phyloP scores from a whole-genome alignment of 306 rosid species.

The Hippophae tibetana region DNA sequence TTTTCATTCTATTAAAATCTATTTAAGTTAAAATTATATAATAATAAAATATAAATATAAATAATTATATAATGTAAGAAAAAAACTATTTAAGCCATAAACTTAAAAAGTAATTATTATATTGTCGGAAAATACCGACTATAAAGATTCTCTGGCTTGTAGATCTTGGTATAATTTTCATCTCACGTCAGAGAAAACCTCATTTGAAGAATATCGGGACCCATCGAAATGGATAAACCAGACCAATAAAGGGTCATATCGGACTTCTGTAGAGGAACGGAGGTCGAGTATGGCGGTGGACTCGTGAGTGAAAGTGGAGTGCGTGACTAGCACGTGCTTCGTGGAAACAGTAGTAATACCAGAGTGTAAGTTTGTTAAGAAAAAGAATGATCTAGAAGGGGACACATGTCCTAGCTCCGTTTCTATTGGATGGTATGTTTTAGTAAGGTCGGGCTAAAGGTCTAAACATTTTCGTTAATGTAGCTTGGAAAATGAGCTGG shows the following conservation, averaged over 20 bases:
- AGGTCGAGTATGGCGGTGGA: constrained; percentile 18
- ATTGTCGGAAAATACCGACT: constrained; percentile 36
- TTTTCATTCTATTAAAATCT: no score
- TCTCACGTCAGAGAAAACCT: background rate
- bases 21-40: no score
- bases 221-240: background rate
- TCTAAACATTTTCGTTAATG: no score
- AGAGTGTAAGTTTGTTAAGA: constrained; percentile 37
- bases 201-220: constrained; percentile 6
- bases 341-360: constrained; percentile 25
- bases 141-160: background rate
- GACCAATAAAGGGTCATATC: background rate
- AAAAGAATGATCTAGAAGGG: constrained; percentile 25
- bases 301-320: constrained; percentile 48
- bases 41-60: no score
- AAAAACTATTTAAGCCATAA: no score
- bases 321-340: constrained; percentile 42
- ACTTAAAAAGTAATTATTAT: no score
- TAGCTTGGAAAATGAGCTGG: no score
- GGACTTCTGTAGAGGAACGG: background rate
- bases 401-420: constrained; percentile 53
- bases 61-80: no score
- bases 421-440: constrained; percentile 27
- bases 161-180: constrained; percentile 33
- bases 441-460: constrained; percentile 23